A percentile compares a stretch with the other conserved stretches of the same genome.
phyloP scores from a whole-genome alignment of 1,284 basidiomycete genomes.

The Trametes versicolor region DNA sequence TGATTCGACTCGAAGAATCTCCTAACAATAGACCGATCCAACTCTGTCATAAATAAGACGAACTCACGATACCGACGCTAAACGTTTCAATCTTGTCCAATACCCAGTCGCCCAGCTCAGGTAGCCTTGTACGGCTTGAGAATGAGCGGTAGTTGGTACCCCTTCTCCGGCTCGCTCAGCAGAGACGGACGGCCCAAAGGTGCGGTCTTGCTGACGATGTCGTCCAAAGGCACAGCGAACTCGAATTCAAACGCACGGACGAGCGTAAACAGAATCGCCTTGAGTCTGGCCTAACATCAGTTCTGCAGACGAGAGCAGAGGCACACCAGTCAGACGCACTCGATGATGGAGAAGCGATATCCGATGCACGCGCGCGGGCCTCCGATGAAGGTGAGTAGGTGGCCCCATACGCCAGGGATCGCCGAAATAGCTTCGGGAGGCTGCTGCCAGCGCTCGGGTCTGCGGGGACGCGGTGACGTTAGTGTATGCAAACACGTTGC shows the following conservation, averaged over 20 bases:
- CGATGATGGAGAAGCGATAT: constrained; percentile 74
- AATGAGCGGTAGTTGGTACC: constrained; percentile 34
- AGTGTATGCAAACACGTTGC: not conserved
- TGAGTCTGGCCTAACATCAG: constrained; percentile 60
- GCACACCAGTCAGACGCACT: constrained; percentile 48
- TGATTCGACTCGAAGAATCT: no score
- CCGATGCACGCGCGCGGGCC: constrained; percentile 72
- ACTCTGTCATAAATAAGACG: no score
- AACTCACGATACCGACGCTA: no score
- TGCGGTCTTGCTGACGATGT: constrained; percentile 17
- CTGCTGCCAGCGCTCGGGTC: constrained; percentile 67
- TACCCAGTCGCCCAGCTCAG: not conserved
- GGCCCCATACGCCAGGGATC: constrained; percentile 67
- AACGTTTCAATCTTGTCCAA: no score
- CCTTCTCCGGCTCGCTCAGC: constrained; percentile 26
- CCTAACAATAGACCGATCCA: no score
- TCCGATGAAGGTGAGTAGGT: constrained; percentile 66
- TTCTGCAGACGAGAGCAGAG: constrained; percentile 32
- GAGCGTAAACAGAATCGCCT: constrained; percentile 64
- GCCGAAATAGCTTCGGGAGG: constrained; percentile 52
- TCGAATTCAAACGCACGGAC: constrained; percentile 66
- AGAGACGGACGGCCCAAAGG: constrained; percentile 34
- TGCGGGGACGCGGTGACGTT: constrained; percentile 41
- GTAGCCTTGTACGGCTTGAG: constrained; percentile 34
- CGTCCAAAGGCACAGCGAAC: constrained; percentile 51